Evolutionary conservation across 768 basidiomycete genomes (phyloP).

Genomic region (Gymnopilus junonius): DNA sequence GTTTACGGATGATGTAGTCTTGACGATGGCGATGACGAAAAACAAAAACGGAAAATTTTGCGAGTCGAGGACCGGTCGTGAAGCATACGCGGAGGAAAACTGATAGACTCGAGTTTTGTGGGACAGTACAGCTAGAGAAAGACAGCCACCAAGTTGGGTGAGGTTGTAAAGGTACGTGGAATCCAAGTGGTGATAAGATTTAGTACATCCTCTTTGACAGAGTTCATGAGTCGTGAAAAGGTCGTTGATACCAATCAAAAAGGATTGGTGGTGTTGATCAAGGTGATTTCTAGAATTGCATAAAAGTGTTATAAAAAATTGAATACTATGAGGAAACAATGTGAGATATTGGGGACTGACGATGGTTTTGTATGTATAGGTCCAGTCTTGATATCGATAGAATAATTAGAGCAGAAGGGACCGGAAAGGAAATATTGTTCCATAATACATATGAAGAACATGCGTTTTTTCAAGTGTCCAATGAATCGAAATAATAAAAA

Average conservation of each 20-base stretch:
- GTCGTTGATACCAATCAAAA: neutral
- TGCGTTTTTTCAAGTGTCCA: neutral
- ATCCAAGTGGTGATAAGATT: slow-evolving; percentile 1
- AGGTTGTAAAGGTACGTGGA: neutral
- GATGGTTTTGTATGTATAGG: neutral
- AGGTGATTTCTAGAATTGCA: neutral
- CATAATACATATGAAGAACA: neutral
- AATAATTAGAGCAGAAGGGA: slow-evolving; percentile 1
- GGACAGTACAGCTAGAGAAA: too few species aligned
- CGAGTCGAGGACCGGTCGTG: neutral
- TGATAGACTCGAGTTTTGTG: neutral
- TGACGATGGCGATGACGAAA: slow-evolving; percentile 1
- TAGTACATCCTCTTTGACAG: neutral
- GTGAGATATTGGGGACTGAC: neutral
- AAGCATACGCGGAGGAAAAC: neutral
- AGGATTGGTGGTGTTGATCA: neutral
- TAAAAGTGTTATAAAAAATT: neutral
- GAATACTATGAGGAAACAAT: neutral
- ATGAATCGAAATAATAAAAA: neutral
- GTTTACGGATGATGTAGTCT: neutral
- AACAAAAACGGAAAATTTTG: neutral
- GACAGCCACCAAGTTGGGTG: neutral
- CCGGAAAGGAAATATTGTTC: neutral
- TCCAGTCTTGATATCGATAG: neutral
- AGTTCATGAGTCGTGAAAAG: neutral